phyloP scores from a whole-genome alignment of 805 yeast species.

The Komagataella ulmi region DNA sequence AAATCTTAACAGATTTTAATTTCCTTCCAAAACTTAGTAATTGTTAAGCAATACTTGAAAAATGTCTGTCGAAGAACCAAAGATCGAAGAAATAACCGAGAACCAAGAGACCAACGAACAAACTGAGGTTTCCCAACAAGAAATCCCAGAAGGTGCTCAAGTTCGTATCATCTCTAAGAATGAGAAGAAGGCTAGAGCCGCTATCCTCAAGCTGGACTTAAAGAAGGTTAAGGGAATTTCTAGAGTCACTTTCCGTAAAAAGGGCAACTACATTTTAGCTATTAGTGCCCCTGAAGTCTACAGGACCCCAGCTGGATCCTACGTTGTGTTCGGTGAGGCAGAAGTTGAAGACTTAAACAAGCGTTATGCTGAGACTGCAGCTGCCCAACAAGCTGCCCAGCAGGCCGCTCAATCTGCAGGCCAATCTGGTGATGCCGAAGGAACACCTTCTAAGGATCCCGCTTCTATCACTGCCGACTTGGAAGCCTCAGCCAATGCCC shows the following conservation, averaged over 20 bases:
- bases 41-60: not conserved
- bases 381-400: constrained; percentile 55
- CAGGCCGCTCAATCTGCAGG: constrained; percentile 22
- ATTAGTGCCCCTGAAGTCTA: constrained; percentile 90
- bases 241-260: constrained; percentile 92
- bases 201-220: constrained; percentile 77
- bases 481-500: constrained; percentile 35
- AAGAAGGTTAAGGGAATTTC: constrained; percentile 84
- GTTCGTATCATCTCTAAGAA: constrained; percentile 74
- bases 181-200: constrained; percentile 92
- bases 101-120: constrained; percentile 2
- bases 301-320: constrained; percentile 88
- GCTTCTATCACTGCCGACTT: constrained; percentile 76
- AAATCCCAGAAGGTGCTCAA: constrained; percentile 75
- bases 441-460: constrained; percentile 43
- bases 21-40: not conserved
- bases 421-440: constrained; percentile 11
- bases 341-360: constrained; percentile 88
- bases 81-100: constrained; percentile 20
- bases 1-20: not conserved
- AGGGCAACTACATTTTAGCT: constrained; percentile 83
- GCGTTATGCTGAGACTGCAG: constrained; percentile 74
- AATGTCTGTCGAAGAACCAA: constrained; percentile 16
- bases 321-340: constrained; percentile 96
- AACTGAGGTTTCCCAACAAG: constrained; percentile 8